Percentiles rank a stretch among this genome's conserved stretches.
phyloP scores from a whole-genome alignment of 2,329 filamentous ascomycete genomes.

The Colletotrichum cuscutae region DNA sequence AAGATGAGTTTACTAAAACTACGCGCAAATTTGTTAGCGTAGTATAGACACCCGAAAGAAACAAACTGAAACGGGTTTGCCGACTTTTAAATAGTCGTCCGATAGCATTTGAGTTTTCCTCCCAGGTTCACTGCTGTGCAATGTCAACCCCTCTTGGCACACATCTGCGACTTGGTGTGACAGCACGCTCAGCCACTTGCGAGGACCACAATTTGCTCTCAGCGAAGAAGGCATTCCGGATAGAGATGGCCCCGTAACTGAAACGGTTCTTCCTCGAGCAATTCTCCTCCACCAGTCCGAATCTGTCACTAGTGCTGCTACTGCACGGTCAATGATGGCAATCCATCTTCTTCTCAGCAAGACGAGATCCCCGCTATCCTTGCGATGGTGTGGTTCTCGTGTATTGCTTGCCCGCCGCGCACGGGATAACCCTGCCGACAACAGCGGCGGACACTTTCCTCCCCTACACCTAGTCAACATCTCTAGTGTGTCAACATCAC shows the following conservation, averaged over 20 bases:
- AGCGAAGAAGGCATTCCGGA: neutral
- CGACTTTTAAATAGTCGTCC: slow-evolving; percentile 24
- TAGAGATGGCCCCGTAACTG: slow-evolving; percentile 10
- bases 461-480: neutral
- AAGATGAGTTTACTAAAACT: fast-evolving
- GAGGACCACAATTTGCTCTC: neutral
- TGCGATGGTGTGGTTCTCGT: neutral
- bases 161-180: slow-evolving; percentile 31
- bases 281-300: neutral
- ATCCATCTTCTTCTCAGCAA: neutral
- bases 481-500: neutral
- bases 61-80: slow-evolving; percentile 23
- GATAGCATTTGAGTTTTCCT: slow-evolving; percentile 9
- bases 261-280: slow-evolving; percentile 13
- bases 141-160: slow-evolving; percentile 26
- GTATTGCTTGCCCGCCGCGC: neutral
- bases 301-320: neutral
- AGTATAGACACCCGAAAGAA: neutral
- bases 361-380: neutral
- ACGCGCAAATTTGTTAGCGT: neutral
- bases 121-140: slow-evolving; percentile 10
- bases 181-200: slow-evolving; percentile 15
- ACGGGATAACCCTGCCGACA: neutral
- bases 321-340: neutral
- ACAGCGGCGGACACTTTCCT: neutral